phyloP scores from a whole-genome alignment of 176 grass and related monocot species.

The Oryza rufipogon region DNA sequence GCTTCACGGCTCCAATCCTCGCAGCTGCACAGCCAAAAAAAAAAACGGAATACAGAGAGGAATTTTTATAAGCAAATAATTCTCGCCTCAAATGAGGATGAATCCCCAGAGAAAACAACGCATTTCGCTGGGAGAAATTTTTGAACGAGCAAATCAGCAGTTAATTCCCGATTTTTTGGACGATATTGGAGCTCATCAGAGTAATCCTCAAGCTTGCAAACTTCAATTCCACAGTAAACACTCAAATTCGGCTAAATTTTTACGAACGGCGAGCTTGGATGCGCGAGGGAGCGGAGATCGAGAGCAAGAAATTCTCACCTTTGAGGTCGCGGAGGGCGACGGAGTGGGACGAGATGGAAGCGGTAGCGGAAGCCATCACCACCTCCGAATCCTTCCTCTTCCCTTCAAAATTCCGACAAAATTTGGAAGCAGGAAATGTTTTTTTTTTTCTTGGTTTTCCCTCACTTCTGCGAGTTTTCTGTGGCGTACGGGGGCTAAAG shows the following conservation, averaged over 20 bases:
- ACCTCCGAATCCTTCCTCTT: background rate
- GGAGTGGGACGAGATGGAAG: slow-evolving; percentile 67
- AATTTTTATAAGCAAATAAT: slow-evolving; percentile 19
- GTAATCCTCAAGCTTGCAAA: background rate
- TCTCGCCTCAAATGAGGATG: background rate
- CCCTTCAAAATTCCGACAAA: slow-evolving; percentile 21
- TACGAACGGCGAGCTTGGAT: background rate
- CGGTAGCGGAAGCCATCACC: slow-evolving; percentile 73
- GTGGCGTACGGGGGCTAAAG: slow-evolving; percentile 7
- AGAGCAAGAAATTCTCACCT: slow-evolving; percentile 39
- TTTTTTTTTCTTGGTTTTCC: background rate
- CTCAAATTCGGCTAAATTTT: background rate
- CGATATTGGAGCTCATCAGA: background rate
- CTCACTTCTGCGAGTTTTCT: slow-evolving; percentile 35
- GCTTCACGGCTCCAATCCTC: slow-evolving; percentile 51
- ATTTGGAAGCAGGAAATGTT: background rate
- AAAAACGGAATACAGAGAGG: background rate
- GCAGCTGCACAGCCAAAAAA: slow-evolving; percentile 40
- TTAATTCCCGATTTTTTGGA: background rate
- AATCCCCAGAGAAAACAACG: background rate
- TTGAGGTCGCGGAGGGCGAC: slow-evolving; percentile 62
- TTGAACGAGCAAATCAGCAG: background rate
- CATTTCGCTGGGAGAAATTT: slow-evolving; percentile 6
- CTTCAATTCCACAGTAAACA: background rate
- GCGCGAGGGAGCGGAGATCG: background rate